phyloP scores from a whole-genome alignment of 371 early-diverging fungal genomes.

The Mortierella sp. region DNA sequence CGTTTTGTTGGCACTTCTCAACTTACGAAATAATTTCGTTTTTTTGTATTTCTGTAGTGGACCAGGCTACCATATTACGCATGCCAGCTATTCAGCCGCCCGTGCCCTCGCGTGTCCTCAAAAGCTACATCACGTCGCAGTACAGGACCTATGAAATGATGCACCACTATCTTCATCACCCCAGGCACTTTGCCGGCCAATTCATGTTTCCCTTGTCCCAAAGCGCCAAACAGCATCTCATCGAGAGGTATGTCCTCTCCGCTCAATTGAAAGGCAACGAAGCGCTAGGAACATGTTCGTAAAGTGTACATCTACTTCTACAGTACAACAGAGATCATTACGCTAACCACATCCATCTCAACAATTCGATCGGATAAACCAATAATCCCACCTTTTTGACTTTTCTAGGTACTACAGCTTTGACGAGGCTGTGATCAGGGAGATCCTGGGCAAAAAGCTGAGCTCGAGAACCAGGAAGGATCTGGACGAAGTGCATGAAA shows the following conservation, averaged over 20 bases:
- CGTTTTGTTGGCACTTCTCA: background rate
- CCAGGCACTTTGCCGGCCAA: conserved; percentile 56
- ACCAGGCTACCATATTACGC: conserved; percentile 45
- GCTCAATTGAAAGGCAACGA: too few species aligned
- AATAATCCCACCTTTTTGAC: background rate
- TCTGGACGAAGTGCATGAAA: conserved; percentile 62
- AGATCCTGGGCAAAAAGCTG: conserved; percentile 67
- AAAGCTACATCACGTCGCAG: conserved; percentile 56
- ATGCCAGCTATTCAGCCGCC: conserved; percentile 43
- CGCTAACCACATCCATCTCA: background rate
- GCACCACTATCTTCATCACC: conserved; percentile 60
- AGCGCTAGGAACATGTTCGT: too few species aligned
- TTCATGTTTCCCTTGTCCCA: conserved; percentile 58
- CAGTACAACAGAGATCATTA: background rate
- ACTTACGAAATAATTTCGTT: background rate
- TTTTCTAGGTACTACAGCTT: conserved; percentile 69
- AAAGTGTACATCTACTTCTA: background rate
- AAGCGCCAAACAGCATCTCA: conserved; percentile 53
- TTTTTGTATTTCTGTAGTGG: conserved; percentile 25
- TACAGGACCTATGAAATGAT: conserved; percentile 59
- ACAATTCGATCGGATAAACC: background rate
- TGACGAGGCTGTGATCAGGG: conserved; percentile 67
- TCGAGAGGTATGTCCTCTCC: conserved; percentile 50
- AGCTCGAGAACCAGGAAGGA: conserved; percentile 63
- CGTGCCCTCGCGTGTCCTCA: conserved; percentile 48